Evolutionary conservation across 257 asterid species (phyloP), one percentile per base, ranked within the genome.

Genomic region (Lycium ferocissimum): DNA sequence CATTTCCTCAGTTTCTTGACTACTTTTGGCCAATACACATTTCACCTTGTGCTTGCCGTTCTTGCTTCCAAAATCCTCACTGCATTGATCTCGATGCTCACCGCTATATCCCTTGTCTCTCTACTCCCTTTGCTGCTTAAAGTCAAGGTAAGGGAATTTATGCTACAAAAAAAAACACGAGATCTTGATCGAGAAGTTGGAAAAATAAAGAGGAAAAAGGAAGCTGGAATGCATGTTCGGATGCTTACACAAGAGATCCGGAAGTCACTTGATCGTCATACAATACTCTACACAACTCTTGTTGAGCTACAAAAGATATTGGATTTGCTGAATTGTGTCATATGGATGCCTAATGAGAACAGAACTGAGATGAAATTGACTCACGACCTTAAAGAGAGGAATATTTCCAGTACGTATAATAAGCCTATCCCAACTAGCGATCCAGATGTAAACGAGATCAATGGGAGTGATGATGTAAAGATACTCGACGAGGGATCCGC

Each of bases 241-340:
- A 97, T 97, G 98, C 95, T 97, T 38, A 97, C 98, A 18, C 98
- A 90, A 56, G 99, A 95, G 92, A 95, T 95, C 20, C 92, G 99
- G 2, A 97, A 90, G 88, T 97, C 98, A 20, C 93, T 97, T 69
- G 99, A 95, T 91, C 89, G 98, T 40, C 98, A 97, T 85, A 95
- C 95, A 0, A 97, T 97, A 83, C 75, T 97, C 37, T 87, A 94
- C 78, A 93, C 98, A 33, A 97, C 99, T 18, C 84, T 97, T 83
- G 97, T 95, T 66, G 99, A 95, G 92, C 91, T 97, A 8, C 95
- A 98, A 1, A 95, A 97, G 87, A 89, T 97, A 9, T 71, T 97
- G 69, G 92, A 90, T 76, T 88, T 97, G 90, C 91, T 91, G 89
- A 97, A 91, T 69, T 97, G 98, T 80, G 98, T 93, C 63, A 90